A percentile compares a stretch with the other conserved stretches of the same genome.
These are phyloP conservation scores for Penicillium sp. DNA, from an alignment of 2,329 filamentous ascomycete species.

Conservation along the genomic window DNA sequence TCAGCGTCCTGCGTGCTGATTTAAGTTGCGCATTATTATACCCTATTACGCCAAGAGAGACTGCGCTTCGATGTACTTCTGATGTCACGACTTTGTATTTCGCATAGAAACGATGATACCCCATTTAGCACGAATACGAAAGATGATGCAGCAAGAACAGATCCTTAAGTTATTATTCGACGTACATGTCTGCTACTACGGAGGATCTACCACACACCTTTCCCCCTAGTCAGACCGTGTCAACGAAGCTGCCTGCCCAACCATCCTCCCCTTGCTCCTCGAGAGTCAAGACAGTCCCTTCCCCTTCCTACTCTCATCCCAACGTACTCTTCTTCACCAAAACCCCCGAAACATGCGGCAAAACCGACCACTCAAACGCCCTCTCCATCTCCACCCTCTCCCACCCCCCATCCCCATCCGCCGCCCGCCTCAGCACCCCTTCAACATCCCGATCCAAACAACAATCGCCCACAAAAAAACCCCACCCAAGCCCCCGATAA, in stretches of 20 bases:
- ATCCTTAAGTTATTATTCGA: not conserved
- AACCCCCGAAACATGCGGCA: conserved; percentile 46
- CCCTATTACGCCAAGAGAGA: not conserved
- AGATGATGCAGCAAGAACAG: not conserved
- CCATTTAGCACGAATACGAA: conserved; percentile 2
- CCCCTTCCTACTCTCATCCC: not conserved
- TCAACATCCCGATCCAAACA: conserved; percentile 53
- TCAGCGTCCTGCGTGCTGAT: not conserved
- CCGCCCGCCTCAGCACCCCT: conserved; percentile 44
- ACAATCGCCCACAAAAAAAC: conserved; percentile 56
- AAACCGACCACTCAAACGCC: conserved; percentile 38
- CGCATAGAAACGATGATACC: conserved; percentile 19
- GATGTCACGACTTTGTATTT: not conserved
- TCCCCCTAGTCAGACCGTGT: not conserved
- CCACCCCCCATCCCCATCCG: conserved; percentile 50
- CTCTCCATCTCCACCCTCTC: conserved; percentile 50
- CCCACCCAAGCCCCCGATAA: conserved; percentile 52
- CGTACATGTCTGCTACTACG: not conserved
- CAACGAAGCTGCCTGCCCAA: not conserved
- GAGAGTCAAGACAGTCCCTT: no score
- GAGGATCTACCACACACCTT: not conserved
- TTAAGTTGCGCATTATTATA: not conserved
- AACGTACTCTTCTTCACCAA: conserved; percentile 39
- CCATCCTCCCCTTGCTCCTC: not conserved
- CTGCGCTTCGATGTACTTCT: conserved; percentile 1